Evolutionary conservation across 805 yeast genomes (phyloP).

Genomic region (Candida argentea): DNA sequence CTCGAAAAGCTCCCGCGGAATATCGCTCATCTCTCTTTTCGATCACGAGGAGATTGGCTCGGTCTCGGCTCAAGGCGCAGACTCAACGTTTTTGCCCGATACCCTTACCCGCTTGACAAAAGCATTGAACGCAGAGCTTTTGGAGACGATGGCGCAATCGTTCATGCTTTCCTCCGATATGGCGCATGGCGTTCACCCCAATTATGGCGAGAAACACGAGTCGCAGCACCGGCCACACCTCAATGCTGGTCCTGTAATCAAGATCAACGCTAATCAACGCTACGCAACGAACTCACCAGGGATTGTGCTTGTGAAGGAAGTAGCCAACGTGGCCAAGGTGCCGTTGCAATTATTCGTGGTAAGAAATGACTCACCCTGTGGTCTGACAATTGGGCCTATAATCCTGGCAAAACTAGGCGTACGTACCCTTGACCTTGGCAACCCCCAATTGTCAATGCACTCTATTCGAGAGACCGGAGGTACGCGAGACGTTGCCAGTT

Average conservation of each 20-base stretch:
- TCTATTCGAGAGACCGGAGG: slow-evolving; percentile 91
- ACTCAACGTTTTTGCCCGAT: slow-evolving; percentile 81
- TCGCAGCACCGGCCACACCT: slow-evolving; percentile 66
- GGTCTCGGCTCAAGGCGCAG: slow-evolving; percentile 92
- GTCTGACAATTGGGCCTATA: slow-evolving; percentile 94
- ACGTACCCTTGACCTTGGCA: slow-evolving; percentile 81
- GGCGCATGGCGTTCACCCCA: slow-evolving; percentile 97
- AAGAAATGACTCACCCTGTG: slow-evolving; percentile 88
- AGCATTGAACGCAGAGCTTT: slow-evolving; percentile 17
- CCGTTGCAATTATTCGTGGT: slow-evolving; percentile 92
- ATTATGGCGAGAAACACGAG: slow-evolving; percentile 72
- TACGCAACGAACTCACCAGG: slow-evolving; percentile 94
- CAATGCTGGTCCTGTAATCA: slow-evolving; percentile 87
- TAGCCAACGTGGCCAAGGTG: slow-evolving; percentile 58
- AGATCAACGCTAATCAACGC: slow-evolving; percentile 89
- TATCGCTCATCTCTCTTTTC: slow-evolving; percentile 70
- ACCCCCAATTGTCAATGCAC: slow-evolving; percentile 90
- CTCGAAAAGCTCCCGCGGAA: slow-evolving; percentile 42
- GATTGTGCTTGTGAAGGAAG: slow-evolving; percentile 59
- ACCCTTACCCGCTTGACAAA: slow-evolving; percentile 57
- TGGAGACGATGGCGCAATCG: slow-evolving; percentile 61
- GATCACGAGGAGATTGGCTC: slow-evolving; percentile 98
- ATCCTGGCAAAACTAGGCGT: slow-evolving; percentile 80
- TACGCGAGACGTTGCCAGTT: slow-evolving; percentile 54
- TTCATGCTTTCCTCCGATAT: slow-evolving; percentile 88